Conservation (phyloP, 495 filamentous ascomycete species). For the Penicillium ochrochloron region DNA sequence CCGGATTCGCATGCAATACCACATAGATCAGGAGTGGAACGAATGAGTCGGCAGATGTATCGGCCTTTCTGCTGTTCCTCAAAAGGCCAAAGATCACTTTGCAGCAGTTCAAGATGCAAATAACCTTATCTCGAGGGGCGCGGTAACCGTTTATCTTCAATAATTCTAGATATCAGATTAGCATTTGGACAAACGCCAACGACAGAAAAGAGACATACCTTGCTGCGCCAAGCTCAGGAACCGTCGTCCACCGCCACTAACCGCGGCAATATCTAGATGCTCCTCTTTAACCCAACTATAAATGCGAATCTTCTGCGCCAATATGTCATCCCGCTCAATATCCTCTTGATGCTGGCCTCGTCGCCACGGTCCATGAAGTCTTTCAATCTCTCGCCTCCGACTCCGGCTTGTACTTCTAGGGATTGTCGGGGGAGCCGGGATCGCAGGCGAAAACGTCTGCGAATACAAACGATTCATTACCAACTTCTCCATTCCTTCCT, state of each 20-base stretch:
- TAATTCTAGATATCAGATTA: constrained; percentile 64
- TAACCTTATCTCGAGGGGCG: constrained; percentile 95
- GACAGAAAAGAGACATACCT: constrained; percentile 53
- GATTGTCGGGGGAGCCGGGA: constrained; percentile 77
- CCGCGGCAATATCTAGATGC: constrained; percentile 91
- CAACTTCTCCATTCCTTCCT: constrained; percentile 99
- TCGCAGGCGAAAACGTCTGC: constrained; percentile 95
- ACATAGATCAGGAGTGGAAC: constrained; percentile 96
- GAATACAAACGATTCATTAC: constrained; percentile 98
- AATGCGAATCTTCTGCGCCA: constrained; percentile 94
- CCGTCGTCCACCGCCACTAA: constrained; percentile 79
- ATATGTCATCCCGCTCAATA: constrained; percentile 91
- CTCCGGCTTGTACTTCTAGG: constrained; percentile 64
- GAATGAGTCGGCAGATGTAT: constrained; percentile 95
- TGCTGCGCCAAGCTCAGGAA: constrained; percentile 90
- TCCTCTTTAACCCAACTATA: constrained; percentile 95
- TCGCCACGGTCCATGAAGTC: constrained; percentile 76
- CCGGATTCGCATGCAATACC: constrained; percentile 90
- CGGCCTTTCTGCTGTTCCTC: constrained; percentile 81
- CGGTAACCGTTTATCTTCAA: constrained; percentile 95
- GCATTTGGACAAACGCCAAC: constrained; percentile 8
- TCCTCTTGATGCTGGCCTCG: constrained; percentile 98
- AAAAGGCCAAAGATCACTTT: constrained; percentile 99
- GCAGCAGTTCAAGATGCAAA: constrained; percentile 97
- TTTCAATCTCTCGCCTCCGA: constrained; percentile 68